phyloP scores from a whole-genome alignment of 331 rosid genomes.

The Stylosanthes scabra region DNA sequence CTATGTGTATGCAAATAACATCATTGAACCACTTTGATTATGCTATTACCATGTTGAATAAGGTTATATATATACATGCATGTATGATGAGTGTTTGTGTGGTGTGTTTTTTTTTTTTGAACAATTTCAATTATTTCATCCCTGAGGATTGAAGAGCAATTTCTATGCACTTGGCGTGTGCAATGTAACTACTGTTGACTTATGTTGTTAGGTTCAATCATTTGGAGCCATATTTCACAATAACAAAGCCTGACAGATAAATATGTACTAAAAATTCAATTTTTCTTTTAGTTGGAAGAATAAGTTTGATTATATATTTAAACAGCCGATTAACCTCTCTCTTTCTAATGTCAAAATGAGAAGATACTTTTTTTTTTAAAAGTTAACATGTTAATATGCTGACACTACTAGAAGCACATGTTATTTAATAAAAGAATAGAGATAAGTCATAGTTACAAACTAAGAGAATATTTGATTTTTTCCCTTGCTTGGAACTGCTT shows the following conservation, averaged over 20 bases:
- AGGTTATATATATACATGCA: neutral
- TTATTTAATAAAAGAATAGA: too few species aligned
- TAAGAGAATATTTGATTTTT: neutral
- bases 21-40: neutral
- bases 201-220: conserved; percentile 14
- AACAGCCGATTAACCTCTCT: too few species aligned
- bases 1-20: too few species aligned
- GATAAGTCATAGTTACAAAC: too few species aligned
- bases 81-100: neutral
- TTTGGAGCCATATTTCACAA: conserved; percentile 17
- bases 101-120: too few species aligned
- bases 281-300: too few species aligned
- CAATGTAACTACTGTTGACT: neutral
- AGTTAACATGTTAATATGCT: conserved; percentile 18
- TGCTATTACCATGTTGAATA: neutral
- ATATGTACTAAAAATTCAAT: too few species aligned
- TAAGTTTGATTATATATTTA: too few species aligned
- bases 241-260: too few species aligned
- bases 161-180: neutral
- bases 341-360: too few species aligned
- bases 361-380: neutral
- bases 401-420: neutral
- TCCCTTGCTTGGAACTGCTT: conserved; percentile 13
- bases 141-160: conserved; percentile 10
- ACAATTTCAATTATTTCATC: neutral